Percentiles rank a stretch among this genome's conserved stretches.
Conservation (phyloP, 2,329 filamentous ascomycete species). For the Penicillium frequentans region DNA sequence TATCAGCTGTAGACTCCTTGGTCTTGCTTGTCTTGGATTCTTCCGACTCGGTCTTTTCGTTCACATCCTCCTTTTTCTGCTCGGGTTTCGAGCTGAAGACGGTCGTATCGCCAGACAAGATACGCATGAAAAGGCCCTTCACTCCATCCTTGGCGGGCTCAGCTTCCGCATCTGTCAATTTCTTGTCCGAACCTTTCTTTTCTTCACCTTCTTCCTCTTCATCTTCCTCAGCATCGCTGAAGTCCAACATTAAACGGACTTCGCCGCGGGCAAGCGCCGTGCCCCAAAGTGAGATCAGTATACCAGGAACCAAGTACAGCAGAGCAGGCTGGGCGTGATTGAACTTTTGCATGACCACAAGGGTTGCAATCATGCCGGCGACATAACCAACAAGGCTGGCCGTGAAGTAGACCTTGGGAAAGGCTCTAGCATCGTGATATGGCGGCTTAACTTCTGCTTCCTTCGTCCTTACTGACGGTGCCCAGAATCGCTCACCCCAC, state of each 20-base stretch:
- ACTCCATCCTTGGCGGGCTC: neutral
- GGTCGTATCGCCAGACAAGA: slow-evolving; percentile 28
- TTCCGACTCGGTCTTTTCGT: slow-evolving; percentile 36
- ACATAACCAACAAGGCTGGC: slow-evolving; percentile 76
- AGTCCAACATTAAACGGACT: slow-evolving; percentile 72
- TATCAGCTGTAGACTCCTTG: slow-evolving; percentile 3
- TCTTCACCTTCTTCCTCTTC: slow-evolving; percentile 35
- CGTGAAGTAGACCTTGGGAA: slow-evolving; percentile 83
- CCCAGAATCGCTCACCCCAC: slow-evolving; percentile 88
- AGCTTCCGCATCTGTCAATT: slow-evolving; percentile 45
- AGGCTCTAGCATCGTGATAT: slow-evolving; percentile 49
- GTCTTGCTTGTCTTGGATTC: slow-evolving; percentile 4
- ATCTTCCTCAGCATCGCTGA: slow-evolving; percentile 64
- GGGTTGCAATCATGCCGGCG: slow-evolving; percentile 72
- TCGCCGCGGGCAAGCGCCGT: slow-evolving; percentile 73
- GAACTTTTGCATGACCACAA: slow-evolving; percentile 74
- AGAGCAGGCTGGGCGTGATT: slow-evolving; percentile 85
- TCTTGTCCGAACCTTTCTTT: neutral
- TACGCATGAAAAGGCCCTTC: slow-evolving; percentile 27
- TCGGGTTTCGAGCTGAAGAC: slow-evolving; percentile 2
- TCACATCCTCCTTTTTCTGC: neutral
- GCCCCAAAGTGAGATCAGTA: slow-evolving; percentile 72
- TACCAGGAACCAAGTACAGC: slow-evolving; percentile 86
- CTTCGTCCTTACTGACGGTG: slow-evolving; percentile 36
- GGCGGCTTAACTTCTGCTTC: slow-evolving; percentile 33